Evolutionary conservation across 73 alveolate species (phyloP).

Genomic region (Urostyla sp.): DNA sequence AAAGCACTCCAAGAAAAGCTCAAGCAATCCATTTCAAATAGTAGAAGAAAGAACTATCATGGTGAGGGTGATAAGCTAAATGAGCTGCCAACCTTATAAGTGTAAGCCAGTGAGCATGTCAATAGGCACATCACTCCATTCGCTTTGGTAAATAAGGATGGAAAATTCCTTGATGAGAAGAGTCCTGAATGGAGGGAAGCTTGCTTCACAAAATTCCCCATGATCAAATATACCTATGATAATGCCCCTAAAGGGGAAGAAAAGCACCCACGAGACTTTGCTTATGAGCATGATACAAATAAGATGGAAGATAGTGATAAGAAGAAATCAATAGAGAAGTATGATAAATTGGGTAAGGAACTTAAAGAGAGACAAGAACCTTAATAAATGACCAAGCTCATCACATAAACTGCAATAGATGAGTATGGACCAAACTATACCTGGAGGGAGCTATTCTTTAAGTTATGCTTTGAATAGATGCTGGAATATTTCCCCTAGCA

Average conservation of each 20-base stretch:
- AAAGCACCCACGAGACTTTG: slow-evolving; percentile 3
- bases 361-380: neutral
- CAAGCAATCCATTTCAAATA: slow-evolving; percentile 88
- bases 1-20: slow-evolving; percentile 79
- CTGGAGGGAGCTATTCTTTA: slow-evolving; percentile 91
- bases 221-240: slow-evolving; percentile 23
- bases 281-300: slow-evolving; percentile 12
- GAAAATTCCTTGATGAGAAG: slow-evolving; percentile 70
- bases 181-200: slow-evolving; percentile 79
- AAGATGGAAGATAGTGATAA: slow-evolving; percentile 21
- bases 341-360: slow-evolving; percentile 9
- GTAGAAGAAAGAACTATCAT: slow-evolving; percentile 90
- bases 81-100: slow-evolving; percentile 78
- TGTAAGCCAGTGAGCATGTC: slow-evolving; percentile 65
- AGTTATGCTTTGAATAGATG: slow-evolving; percentile 89
- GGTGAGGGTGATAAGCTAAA: slow-evolving; percentile 90
- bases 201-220: slow-evolving; percentile 51
- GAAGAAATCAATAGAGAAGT: neutral
- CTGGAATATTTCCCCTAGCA: slow-evolving; percentile 78
- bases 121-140: slow-evolving; percentile 72
- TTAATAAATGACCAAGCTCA: neutral
- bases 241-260: neutral
- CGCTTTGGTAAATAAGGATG: slow-evolving; percentile 80
- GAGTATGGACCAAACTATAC: slow-evolving; percentile 71
- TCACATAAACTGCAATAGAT: neutral